phyloP scores from a whole-genome alignment of 257 asterid species.

The Salvia hispanica region DNA sequence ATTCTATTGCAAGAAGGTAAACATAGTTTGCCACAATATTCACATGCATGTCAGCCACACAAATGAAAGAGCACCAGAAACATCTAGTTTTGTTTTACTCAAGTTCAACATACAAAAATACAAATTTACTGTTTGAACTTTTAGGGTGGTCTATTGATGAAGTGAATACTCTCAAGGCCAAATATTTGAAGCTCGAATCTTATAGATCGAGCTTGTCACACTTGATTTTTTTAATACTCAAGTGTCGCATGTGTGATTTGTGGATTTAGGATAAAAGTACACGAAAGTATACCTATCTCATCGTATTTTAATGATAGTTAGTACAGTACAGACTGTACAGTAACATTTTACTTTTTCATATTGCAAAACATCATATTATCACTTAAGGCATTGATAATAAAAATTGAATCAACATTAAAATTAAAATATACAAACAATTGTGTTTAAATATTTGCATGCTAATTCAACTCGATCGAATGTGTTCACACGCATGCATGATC shows the following conservation, averaged over 20 bases:
- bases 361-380: neutral
- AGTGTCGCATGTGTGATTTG: no score
- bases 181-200: no score
- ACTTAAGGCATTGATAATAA: neutral
- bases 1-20: conserved; percentile 26
- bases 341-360: no score
- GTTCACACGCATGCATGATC: conserved; percentile 35
- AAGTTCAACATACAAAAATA: neutral
- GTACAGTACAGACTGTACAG: no score
- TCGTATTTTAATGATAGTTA: neutral
- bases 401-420: no score
- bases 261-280: no score
- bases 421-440: no score
- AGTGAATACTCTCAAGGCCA: no score
- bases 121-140: neutral
- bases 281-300: neutral
- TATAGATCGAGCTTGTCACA: no score
- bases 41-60: conserved; percentile 30
- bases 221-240: no score
- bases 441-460: conserved; percentile 15
- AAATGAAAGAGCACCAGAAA: neutral
- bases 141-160: no score
- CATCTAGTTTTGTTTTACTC: neutral
- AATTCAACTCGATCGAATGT: conserved; percentile 1
- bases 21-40: conserved; percentile 33